Evolutionary conservation across 208 protist species (phyloP).

Genomic region (Leishmania mexicana): DNA sequence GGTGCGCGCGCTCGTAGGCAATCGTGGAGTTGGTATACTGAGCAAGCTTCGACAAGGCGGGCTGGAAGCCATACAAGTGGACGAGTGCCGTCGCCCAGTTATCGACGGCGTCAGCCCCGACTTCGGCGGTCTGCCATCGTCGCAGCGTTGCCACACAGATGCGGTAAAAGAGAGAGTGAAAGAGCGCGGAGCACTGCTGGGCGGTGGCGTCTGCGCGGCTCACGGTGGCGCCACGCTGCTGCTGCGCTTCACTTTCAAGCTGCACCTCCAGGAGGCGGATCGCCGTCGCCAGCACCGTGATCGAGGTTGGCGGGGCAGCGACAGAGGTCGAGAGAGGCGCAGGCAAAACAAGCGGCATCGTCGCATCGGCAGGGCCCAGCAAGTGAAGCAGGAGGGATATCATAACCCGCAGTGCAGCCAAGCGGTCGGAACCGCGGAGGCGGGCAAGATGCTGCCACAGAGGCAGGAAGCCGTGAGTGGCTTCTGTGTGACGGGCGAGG

Average conservation of each 20-base stretch:
- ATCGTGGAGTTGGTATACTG: conserved; percentile 30
- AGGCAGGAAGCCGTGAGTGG: conserved; percentile 18
- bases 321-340: background rate
- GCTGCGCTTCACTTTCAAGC: conserved; percentile 15
- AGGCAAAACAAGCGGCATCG: background rate
- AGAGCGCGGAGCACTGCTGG: conserved; percentile 7
- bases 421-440: conserved; percentile 14
- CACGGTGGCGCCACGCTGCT: conserved; percentile 8
- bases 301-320: conserved; percentile 7
- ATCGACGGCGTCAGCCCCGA: conserved; percentile 29
- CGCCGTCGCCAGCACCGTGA: conserved; percentile 22
- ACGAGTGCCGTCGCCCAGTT: conserved; percentile 41
- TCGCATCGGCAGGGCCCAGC: conserved; percentile 8
- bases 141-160: conserved; percentile 29
- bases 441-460: conserved; percentile 28
- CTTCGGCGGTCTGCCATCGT: conserved; percentile 19
- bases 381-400: conserved; percentile 22
- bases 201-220: background rate
- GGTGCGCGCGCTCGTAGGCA: conserved; percentile 21
- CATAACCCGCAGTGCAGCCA: conserved; percentile 10
- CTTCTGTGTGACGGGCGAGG: conserved; percentile 23
- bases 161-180: conserved; percentile 31
- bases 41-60: conserved; percentile 16
- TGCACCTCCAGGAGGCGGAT: conserved; percentile 30
- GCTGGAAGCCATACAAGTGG: conserved; percentile 55